Evolutionary conservation across 495 filamentous ascomycete genomes (phyloP).

Genomic region (Mycothermus thermophilus): DNA sequence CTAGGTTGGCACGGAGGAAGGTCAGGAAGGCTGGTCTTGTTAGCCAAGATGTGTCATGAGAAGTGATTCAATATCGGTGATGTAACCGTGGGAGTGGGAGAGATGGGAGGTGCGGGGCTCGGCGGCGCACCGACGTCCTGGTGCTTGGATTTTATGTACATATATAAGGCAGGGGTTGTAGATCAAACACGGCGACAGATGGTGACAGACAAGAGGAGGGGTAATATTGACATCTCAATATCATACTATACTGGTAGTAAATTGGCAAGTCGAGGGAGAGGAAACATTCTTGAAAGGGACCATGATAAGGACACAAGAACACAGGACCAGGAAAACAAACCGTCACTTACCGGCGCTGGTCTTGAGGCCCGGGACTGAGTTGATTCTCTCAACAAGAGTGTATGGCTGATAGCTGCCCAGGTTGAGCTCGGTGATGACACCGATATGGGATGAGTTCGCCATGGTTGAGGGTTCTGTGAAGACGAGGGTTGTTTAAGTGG

Average conservation of each 20-base stretch:
- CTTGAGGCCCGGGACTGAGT: conserved; percentile 34
- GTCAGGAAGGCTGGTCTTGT: conserved; percentile 40
- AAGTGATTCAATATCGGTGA: background rate
- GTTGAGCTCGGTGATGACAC: conserved; percentile 31
- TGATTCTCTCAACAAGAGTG: conserved; percentile 32
- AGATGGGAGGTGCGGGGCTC: background rate
- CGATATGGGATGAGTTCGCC: conserved; percentile 20
- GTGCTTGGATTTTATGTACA: background rate
- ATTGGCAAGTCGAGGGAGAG: too few species aligned
- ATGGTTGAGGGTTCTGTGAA: conserved; percentile 15
- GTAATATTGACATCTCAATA: too few species aligned
- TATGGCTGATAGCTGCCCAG: conserved; percentile 29
- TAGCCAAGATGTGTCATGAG: conserved; percentile 2
- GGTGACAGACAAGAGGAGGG: too few species aligned
- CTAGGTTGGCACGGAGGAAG: conserved; percentile 42
- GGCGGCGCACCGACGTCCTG: background rate
- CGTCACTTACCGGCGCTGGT: conserved; percentile 38
- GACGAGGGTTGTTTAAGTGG: too few species aligned
- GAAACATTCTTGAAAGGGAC: too few species aligned
- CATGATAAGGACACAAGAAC: too few species aligned
- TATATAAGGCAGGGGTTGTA: too few species aligned
- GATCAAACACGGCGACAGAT: too few species aligned
- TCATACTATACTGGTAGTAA: too few species aligned
- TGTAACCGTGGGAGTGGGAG: conserved; percentile 2
- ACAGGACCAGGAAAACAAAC: conserved; percentile 5